A percentile compares a stretch with the other conserved stretches of the same genome.
phyloP scores from a whole-genome alignment of 1,284 basidiomycete genomes.

The Leccinum huronense region DNA sequence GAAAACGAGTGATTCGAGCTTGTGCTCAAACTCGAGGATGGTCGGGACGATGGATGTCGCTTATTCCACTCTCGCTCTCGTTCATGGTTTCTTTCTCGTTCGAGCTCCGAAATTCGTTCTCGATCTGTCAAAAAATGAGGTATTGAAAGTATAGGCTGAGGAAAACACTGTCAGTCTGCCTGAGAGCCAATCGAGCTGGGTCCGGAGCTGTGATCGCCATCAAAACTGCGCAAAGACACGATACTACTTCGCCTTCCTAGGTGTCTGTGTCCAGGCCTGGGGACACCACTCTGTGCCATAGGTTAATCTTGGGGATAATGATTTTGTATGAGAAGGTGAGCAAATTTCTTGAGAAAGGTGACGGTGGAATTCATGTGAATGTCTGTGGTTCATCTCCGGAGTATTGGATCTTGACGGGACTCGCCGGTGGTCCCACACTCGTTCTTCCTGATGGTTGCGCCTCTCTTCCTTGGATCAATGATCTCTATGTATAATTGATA shows the following conservation, averaged over 20 bases:
- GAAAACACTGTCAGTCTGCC: slow-evolving; percentile 43
- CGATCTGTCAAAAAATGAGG: slow-evolving; percentile 36
- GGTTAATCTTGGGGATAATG: slow-evolving; percentile 24
- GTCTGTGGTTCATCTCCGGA: slow-evolving; percentile 33
- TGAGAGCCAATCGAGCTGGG: slow-evolving; percentile 47
- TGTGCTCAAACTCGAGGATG: slow-evolving; percentile 34
- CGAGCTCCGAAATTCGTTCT: slow-evolving; percentile 44
- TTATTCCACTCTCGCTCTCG: slow-evolving; percentile 59
- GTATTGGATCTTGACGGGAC: slow-evolving; percentile 25
- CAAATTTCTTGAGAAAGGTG: slow-evolving; percentile 33
- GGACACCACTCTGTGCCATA: slow-evolving; percentile 26
- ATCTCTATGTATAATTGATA: slow-evolving; percentile 13
- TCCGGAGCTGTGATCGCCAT: slow-evolving; percentile 41
- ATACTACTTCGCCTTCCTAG: slow-evolving; percentile 37
- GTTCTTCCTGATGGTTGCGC: slow-evolving; percentile 35
- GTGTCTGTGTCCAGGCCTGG: slow-evolving; percentile 18
- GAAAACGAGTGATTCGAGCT: slow-evolving; percentile 36
- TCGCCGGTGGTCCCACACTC: slow-evolving; percentile 38
- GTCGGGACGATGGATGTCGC: slow-evolving; percentile 36
- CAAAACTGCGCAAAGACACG: slow-evolving; percentile 38
- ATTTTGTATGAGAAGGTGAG: slow-evolving; percentile 23
- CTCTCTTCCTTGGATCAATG: slow-evolving; percentile 26
- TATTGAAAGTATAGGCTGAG: background rate
- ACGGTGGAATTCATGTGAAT: slow-evolving; percentile 26
- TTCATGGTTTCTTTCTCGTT: slow-evolving; percentile 43